Conservation (phyloP, 257 asterid genomes). For the Anisodus acutangulus region DNA sequence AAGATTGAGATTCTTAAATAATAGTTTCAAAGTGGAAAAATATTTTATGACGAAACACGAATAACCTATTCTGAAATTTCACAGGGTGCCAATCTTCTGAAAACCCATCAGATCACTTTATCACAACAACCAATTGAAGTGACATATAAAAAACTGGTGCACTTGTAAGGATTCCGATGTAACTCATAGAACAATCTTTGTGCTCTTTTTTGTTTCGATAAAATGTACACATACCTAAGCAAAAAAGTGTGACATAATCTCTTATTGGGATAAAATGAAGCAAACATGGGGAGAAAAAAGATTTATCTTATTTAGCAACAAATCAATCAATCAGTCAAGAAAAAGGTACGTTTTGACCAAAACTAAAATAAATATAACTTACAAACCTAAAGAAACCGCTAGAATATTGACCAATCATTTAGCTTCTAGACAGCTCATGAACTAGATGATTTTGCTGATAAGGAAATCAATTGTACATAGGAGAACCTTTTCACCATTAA, state of each 20-base stretch:
- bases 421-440: not conserved
- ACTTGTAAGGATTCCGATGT: slow-evolving; percentile 15
- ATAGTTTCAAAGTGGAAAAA: not conserved
- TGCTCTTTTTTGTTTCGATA: not conserved
- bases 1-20: slow-evolving; percentile 13
- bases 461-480: slow-evolving; percentile 21
- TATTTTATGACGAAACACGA: slow-evolving; percentile 9
- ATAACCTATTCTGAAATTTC: slow-evolving; percentile 23
- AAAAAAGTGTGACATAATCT: not conserved
- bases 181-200: not conserved
- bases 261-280: slow-evolving; percentile 9
- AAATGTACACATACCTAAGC: not conserved
- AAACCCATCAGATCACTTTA: slow-evolving; percentile 28
- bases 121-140: slow-evolving; percentile 26
- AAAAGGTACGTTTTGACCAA: not conserved
- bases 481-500: slow-evolving; percentile 2
- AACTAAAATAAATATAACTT: not conserved
- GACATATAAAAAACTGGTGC: slow-evolving; percentile 11
- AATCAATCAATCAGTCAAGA: not conserved
- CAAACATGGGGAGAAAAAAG: not conserved
- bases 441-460: slow-evolving; percentile 18
- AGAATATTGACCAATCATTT: slow-evolving; percentile 25
- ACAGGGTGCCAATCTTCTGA: slow-evolving; percentile 15
- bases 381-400: not conserved
- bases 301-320: not conserved